Percentiles rank a stretch among this genome's conserved stretches.
phyloP scores from a whole-genome alignment of 495 filamentous ascomycete genomes.

The Choiromyces venosus region DNA sequence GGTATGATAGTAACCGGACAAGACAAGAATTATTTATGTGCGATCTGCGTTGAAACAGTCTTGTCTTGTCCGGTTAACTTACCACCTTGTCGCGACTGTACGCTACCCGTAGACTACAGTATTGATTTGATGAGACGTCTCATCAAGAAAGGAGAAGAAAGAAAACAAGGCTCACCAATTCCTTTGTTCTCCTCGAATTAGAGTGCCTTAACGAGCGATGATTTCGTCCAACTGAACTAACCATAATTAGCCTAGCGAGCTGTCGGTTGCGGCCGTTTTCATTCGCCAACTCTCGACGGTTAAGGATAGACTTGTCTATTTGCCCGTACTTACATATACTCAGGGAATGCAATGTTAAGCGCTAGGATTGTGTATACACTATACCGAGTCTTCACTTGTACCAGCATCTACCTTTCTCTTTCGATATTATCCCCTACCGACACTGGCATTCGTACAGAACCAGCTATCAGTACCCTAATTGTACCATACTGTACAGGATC shows the following conservation, averaged over 20 bases:
- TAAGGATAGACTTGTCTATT: no score
- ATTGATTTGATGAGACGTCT: not conserved
- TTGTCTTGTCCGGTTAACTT: no score
- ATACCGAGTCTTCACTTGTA: not conserved
- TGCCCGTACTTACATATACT: not conserved
- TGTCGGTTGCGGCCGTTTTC: not conserved
- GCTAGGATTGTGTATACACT: not conserved
- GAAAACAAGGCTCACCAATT: not conserved
- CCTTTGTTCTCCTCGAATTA: not conserved
- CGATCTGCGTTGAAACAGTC: no score
- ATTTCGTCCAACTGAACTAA: not conserved
- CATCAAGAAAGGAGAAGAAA: not conserved
- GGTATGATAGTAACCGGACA: no score
- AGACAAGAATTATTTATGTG: no score
- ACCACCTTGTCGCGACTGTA: no score
- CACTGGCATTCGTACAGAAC: conserved; percentile 7
- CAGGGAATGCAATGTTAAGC: not conserved
- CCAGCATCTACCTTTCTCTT: conserved; percentile 5
- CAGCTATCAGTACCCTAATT: conserved; percentile 7
- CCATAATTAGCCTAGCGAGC: not conserved
- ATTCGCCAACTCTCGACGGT: not conserved
- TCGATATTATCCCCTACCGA: conserved; percentile 5
- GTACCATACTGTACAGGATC: not conserved
- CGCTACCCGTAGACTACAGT: not conserved
- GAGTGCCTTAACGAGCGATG: not conserved